These are phyloP conservation scores for Microstegium vimineum DNA, from an alignment of 176 grass and related monocot species.

Conservation along the genomic window DNA sequence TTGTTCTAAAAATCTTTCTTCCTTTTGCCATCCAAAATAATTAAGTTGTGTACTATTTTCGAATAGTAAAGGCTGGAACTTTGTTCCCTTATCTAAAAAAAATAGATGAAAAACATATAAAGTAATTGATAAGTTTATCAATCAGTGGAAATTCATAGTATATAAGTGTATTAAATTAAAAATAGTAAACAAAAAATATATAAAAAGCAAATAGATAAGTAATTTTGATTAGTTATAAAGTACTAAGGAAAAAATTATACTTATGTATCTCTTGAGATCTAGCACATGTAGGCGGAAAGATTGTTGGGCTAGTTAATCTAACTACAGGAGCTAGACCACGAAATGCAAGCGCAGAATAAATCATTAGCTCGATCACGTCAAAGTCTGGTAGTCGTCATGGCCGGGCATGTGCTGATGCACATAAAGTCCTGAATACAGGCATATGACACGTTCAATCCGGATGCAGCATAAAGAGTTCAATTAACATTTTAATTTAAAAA, in stretches of 20 bases:
- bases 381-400: background rate
- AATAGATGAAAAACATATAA: too few relatives aligned
- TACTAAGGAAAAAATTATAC: background rate
- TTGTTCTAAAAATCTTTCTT: too few relatives aligned
- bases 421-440: background rate
- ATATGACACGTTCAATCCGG: background rate
- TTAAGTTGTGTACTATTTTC: too few relatives aligned
- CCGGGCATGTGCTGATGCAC: constrained; percentile 4
- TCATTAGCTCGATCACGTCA: constrained; percentile 7
- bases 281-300: background rate
- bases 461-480: background rate
- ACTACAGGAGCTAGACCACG: background rate
- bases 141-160: too few relatives aligned
- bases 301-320: background rate
- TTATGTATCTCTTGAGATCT: background rate
- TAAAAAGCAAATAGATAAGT: background rate
- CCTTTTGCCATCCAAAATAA: too few relatives aligned
- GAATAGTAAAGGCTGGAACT: too few relatives aligned
- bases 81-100: too few relatives aligned
- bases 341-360: background rate
- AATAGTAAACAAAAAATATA: background rate
- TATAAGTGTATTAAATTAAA: background rate
- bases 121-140: too few relatives aligned
- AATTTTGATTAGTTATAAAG: background rate
- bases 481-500: background rate